phyloP scores from a whole-genome alignment of 345 rosid species.

The Carallia pectinifolia region DNA sequence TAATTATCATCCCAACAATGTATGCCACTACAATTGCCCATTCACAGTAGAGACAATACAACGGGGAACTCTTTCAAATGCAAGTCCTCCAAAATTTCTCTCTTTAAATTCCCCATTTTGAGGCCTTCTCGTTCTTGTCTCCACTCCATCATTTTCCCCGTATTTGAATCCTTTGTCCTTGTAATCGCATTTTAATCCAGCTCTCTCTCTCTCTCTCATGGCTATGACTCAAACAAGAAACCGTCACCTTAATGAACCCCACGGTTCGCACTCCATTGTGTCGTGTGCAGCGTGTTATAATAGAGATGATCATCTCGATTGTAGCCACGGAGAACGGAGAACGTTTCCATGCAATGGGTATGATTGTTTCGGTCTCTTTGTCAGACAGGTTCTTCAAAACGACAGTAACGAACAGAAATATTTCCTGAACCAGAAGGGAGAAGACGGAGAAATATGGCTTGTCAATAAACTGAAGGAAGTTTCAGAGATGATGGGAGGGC shows the following conservation, averaged over 20 bases:
- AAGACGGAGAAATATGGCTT: slow-evolving; percentile 32
- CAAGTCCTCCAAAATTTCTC: too few relatives aligned
- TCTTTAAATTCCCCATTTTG: too few relatives aligned
- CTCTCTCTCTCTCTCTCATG: neutral
- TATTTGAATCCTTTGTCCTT: too few relatives aligned
- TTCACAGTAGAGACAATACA: too few relatives aligned
- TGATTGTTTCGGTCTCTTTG: slow-evolving; percentile 36
- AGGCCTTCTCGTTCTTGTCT: too few relatives aligned
- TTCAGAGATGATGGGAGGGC: slow-evolving; percentile 51
- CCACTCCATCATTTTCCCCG: too few relatives aligned
- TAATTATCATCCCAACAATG: too few relatives aligned
- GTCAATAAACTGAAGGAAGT: slow-evolving; percentile 35
- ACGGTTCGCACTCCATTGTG: slow-evolving; percentile 7
- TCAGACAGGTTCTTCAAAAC: slow-evolving; percentile 22
- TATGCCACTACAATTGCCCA: too few relatives aligned
- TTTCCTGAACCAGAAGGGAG: slow-evolving; percentile 21
- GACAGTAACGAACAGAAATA: neutral
- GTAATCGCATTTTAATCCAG: neutral
- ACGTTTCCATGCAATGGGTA: slow-evolving; percentile 21
- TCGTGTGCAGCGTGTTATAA: neutral
- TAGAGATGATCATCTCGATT: slow-evolving; percentile 13
- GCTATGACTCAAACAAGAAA: slow-evolving; percentile 13
- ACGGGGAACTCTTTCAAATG: too few relatives aligned
- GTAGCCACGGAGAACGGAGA: neutral
- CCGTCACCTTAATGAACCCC: slow-evolving; percentile 13